A percentile compares a stretch with the other conserved stretches of the same genome.
phyloP scores from a whole-genome alignment of 2,329 filamentous ascomycete genomes.

The Sclerotinia sclerotiorum region DNA sequence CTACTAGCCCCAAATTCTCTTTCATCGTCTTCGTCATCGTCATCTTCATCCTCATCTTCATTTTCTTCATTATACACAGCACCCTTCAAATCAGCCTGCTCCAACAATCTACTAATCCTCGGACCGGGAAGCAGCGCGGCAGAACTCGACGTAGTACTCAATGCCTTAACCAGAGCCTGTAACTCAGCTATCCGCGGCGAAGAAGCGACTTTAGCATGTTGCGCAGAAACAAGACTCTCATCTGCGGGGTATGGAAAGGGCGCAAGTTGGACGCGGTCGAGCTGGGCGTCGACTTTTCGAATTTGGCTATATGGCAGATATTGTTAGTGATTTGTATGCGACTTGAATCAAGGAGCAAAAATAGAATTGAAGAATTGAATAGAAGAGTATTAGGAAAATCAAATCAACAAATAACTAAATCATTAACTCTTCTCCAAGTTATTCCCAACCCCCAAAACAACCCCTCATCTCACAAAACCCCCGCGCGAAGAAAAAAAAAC shows the following conservation, averaged over 20 bases:
- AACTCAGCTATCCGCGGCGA: conserved; percentile 60
- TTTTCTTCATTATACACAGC: conserved; percentile 37
- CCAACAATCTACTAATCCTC: conserved; percentile 61
- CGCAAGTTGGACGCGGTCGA: conserved; percentile 60
- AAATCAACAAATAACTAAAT: background rate
- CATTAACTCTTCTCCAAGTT: background rate
- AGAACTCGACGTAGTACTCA: conserved; percentile 69
- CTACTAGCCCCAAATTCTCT: background rate
- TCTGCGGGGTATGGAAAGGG: conserved; percentile 44
- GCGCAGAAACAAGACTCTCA: conserved; percentile 40
- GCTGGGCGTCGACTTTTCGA: conserved; percentile 62
- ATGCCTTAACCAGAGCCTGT: conserved; percentile 64
- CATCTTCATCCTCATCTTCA: conserved; percentile 41
- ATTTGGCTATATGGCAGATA: conserved; percentile 47
- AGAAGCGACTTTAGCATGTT: conserved; percentile 40
- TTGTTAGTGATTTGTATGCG: background rate
- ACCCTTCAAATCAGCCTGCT: conserved; percentile 58
- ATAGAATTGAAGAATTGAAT: background rate
- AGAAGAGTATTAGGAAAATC: too few species aligned
- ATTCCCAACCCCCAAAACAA: background rate
- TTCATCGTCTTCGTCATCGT: conserved; percentile 38
- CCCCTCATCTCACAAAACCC: background rate
- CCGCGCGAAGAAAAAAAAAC: background rate
- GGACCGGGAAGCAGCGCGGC: conserved; percentile 59
- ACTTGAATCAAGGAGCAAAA: background rate